Evolutionary conservation across 129 eudicot genomes (phyloP), one percentile per base, ranked within the genome.

Genomic region (Flaveria trinervia): DNA sequence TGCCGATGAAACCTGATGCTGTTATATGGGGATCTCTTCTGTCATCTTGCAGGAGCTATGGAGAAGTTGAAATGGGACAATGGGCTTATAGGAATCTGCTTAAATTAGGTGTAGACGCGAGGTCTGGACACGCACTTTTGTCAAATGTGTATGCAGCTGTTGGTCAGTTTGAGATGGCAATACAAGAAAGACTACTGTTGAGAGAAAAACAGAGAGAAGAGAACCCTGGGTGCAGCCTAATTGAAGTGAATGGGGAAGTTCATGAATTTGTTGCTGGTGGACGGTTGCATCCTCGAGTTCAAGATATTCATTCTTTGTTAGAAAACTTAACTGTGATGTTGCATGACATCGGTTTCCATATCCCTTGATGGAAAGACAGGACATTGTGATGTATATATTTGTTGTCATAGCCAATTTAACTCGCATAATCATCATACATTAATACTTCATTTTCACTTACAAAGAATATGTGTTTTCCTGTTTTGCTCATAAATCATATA

Each of bases 1-100:
- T 89, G 96, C 88, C 91, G 0, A 79, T 92, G 86, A 51, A 65
- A 45, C 92, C 97, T n/a, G 90, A 90, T 77, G 89, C 62, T 46
- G 60, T 80, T 14, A 85, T 92, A 73, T 89, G 92, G 98, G 89
- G 90, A 15, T 83, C 92, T 22, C 73, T 92, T 68, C 74, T 90
- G 25, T 80, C 87, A 22, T 82, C 93, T 69, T 83, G 91, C 68
- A 77, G 77, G 62, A 86, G 48, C n/a, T 71, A 83, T 60, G 83
- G 84, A 30, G 78, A 88, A 49, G 59, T 88, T 25, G 81, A 84
- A 59, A 79, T 86, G 74, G 96, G 83, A 4, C 48, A 73, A 41
- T 83, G 84, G 89, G 96, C 93, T 36, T 80, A 83, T 0, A 56
- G 70, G 33, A 75, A 86, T 72, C 65, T 92, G 73, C 26, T 65